Percentiles rank a stretch among this genome's conserved stretches.
phyloP scores from a whole-genome alignment of 2,329 filamentous ascomycete species.

The Sclerotinia trifoliorum region DNA sequence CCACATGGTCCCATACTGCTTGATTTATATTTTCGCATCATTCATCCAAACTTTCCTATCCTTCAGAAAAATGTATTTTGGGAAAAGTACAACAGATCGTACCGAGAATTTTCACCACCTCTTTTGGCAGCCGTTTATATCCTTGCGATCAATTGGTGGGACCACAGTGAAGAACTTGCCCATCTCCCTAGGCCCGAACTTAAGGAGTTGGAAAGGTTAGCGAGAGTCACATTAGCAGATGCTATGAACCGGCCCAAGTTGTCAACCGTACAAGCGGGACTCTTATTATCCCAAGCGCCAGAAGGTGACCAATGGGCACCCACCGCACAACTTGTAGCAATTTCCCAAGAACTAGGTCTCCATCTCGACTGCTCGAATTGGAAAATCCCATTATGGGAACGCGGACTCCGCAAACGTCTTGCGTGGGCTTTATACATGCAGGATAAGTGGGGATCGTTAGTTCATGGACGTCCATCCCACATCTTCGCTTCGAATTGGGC shows the following conservation, averaged over 20 bases:
- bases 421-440: conserved; percentile 94
- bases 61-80: conserved; percentile 78
- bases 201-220: conserved; percentile 69
- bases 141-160: conserved; percentile 85
- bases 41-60: conserved; percentile 80
- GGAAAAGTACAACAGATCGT: conserved; percentile 71
- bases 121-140: conserved; percentile 80
- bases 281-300: conserved; percentile 71
- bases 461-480: conserved; percentile 83
- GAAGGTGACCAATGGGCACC: conserved; percentile 80
- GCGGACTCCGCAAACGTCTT: conserved; percentile 76
- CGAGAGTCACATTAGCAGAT: conserved; percentile 69
- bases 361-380: conserved; percentile 84
- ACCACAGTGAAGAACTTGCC: conserved; percentile 66
- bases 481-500: conserved; percentile 71
- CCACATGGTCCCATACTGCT: conserved; percentile 76
- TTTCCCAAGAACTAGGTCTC: conserved; percentile 82
- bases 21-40: conserved; percentile 76
- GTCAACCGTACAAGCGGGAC: conserved; percentile 74
- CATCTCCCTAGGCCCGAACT: conserved; percentile 67
- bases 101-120: conserved; percentile 72
- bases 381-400: conserved; percentile 88
- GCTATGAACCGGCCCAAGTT: conserved; percentile 81
- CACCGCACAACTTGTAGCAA: conserved; percentile 82
- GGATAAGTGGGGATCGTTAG: conserved; percentile 85